phyloP scores from a whole-genome alignment of 2,329 filamentous ascomycete species.

The Colletotrichum tabaci region DNA sequence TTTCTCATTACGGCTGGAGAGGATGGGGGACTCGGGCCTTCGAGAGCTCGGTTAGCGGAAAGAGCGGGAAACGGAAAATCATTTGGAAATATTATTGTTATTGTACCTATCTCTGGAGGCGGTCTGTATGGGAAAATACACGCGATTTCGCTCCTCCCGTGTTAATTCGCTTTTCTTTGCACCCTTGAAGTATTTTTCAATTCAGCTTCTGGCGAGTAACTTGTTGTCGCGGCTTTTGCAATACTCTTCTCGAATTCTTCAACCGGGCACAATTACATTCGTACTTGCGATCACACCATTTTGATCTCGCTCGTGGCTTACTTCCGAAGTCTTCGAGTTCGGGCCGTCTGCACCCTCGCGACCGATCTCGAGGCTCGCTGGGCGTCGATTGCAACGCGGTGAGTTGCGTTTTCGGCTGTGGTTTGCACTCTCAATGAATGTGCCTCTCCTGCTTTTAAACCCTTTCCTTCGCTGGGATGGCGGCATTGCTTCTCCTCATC shows the following conservation, averaged over 20 bases:
- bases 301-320: not conserved
- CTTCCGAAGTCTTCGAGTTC: not conserved
- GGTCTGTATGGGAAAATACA: not conserved
- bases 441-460: too few species aligned
- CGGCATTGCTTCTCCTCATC: not conserved
- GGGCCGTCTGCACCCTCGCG: not conserved
- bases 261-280: not conserved
- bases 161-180: not conserved
- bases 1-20: not conserved
- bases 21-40: not conserved
- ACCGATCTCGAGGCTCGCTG: not conserved
- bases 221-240: not conserved
- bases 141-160: not conserved
- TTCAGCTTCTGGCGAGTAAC: not conserved
- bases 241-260: not conserved
- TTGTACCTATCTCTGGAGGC: conserved; percentile 12
- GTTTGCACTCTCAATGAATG: not conserved
- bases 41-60: not conserved
- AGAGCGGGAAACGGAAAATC: not conserved
- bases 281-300: not conserved
- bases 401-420: not conserved
- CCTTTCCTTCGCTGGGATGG: not conserved
- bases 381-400: not conserved
- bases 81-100: not conserved
- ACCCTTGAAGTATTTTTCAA: not conserved